phyloP scores from a whole-genome alignment of 306 rosid species.

The Corylus avellana region DNA sequence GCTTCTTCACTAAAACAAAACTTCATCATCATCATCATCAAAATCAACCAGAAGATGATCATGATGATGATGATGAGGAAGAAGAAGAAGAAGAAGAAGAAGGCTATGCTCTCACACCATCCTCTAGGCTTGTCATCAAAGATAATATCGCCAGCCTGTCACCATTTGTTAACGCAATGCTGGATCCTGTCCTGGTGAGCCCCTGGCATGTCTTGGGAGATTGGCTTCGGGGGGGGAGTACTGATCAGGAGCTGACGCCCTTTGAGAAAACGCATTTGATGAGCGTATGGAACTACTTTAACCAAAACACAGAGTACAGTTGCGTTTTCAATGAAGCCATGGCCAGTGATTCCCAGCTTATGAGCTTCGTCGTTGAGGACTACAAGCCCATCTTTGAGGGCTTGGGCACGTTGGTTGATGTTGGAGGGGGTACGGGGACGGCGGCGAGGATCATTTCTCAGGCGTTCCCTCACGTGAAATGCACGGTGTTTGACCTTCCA shows the following conservation, averaged over 20 bases:
- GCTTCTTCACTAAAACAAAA: conserved; percentile 35
- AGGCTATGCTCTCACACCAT: conserved; percentile 43
- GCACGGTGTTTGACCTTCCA: conserved; percentile 51
- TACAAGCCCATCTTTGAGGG: conserved; percentile 46
- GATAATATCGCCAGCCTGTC: conserved; percentile 21
- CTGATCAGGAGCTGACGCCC: conserved; percentile 4
- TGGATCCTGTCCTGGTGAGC: conserved; percentile 15
- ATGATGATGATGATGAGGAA: background rate
- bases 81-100: conserved; percentile 11
- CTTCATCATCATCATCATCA: background rate
- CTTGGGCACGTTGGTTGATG: conserved; percentile 36
- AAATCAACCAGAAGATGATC: background rate
- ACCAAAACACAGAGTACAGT: conserved; percentile 8
- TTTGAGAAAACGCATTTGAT: conserved; percentile 39
- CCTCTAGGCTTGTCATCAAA: conserved; percentile 47
- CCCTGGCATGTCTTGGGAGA: conserved; percentile 35
- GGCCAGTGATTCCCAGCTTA: conserved; percentile 45
- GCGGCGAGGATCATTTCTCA: conserved; percentile 27
- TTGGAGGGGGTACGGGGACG: conserved; percentile 40
- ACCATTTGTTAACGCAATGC: background rate
- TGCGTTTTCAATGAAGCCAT: conserved; percentile 37
- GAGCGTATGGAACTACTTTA: conserved; percentile 37
- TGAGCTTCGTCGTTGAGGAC: conserved; percentile 38
- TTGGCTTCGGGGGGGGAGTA: conserved; percentile 26
- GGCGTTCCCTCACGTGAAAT: conserved; percentile 47